Base-by-base conservation (phyloP, 1,139 yeast species). In the Blastobotrys indianensis region DNA sequence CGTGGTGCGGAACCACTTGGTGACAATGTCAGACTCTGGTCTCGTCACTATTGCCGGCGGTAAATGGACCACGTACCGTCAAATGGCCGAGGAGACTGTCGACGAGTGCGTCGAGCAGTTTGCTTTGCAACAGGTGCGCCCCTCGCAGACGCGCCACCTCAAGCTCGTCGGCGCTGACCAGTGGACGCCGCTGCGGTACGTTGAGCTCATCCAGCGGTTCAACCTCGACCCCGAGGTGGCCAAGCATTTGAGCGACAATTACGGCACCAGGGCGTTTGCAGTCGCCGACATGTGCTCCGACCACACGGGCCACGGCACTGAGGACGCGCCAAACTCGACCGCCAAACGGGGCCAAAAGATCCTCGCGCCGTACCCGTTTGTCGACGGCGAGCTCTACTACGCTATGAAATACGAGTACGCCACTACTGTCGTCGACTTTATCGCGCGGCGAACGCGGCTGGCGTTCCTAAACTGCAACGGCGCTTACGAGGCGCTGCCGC, bases 1-100 rank as follows among this genome's bases (percentile, higher is more conserved):
- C 47, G 75, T 90, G 54, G 97, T 90, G 45, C 82, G 97, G 70
- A 85, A 87, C 57, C 97, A 90, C 67, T 74, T 90, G 62, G 76
- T 90, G 51, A 76, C 84, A 58, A 75, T 79, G 39, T 78, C 94
- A 17, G 78, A 74, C 49, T 73, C 83, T 43, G 94, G 92, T 20
- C 75, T 90, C 57, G 74, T 90, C 43, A 90, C 97, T 42, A 85
- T 90, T 58, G 84, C 95, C 28, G 97, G 97, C 61, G 97, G 97
- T 67, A 90, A 90, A 70, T 90, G 97, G 97, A 90, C 97, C 48
- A 90, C 97, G 36, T 90, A 88, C 72, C 79, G 97, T 71, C 95
- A 87, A 71, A 90, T 90, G 97, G 96, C 97, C 32, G 82, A 88
- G 70, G 96, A 90, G 70, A 86, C 96, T 41, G 82, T 90, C 44